Conservation (phyloP, 202 grass and related monocot species). For the Saccharum hybrid region DNA sequence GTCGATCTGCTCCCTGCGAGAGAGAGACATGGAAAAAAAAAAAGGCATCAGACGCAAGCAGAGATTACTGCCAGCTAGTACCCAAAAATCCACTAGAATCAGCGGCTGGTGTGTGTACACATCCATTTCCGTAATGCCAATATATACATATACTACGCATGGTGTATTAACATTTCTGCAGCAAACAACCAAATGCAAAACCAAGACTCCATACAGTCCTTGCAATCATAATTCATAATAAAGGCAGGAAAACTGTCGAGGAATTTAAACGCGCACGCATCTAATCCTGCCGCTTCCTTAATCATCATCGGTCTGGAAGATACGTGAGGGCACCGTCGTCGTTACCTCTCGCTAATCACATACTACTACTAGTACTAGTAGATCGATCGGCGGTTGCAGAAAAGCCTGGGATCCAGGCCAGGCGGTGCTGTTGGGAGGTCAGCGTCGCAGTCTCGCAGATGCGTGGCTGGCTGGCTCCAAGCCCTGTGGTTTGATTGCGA, state of each 20-base stretch:
- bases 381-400: slow-evolving; percentile 20
- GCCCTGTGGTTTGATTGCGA: slow-evolving; percentile 23
- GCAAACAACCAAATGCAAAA: background rate
- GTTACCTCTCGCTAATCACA: background rate
- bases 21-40: no score
- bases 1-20: no score
- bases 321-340: slow-evolving; percentile 10
- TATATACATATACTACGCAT: no score
- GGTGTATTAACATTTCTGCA: background rate
- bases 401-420: slow-evolving; percentile 42
- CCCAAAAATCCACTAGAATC: no score
- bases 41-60: no score
- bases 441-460: slow-evolving; percentile 34
- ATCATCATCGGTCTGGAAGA: background rate
- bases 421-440: slow-evolving; percentile 61
- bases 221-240: background rate
- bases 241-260: slow-evolving; percentile 8
- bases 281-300: background rate
- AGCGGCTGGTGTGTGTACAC: no score
- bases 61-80: no score
- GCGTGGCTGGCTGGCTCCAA: slow-evolving; percentile 7
- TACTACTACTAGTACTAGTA: background rate
- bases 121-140: no score
- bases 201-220: background rate
- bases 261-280: background rate